Base-by-base conservation (phyloP, 352 stramenopile species). In the Phytophthora citrophthora region DNA sequence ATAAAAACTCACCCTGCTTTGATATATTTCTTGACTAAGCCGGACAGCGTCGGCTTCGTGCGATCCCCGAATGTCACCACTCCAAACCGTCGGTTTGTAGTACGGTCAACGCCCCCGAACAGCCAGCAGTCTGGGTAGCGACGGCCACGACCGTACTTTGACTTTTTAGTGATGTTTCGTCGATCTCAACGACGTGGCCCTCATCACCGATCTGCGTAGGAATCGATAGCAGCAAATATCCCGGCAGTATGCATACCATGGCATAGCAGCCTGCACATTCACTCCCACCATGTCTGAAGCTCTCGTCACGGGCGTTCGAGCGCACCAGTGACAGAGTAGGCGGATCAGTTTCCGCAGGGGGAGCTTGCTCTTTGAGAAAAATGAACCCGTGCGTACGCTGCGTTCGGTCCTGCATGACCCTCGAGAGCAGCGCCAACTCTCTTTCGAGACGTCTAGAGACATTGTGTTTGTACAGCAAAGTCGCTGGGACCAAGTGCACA, bases 91-190 rank as follows among this genome's bases (percentile, higher is more conserved):
- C 43, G 23, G 24, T 32, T 49, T 0, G 4, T 49, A 15, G 23
- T 34, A 26, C 13, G 10, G 9, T 40, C 34, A 12, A 15, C 5
- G 5, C 4, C 34, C 13, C 43, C 20, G 24, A 49, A 49, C 1
- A 23, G 24, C 23, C 43, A 34, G 20, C 12, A 34, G 43, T 49
- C 43, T 7, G 43, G 43, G 4, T 34, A 34, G 3, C 24, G 43
- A n/a, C 23, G 20, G 6, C 20, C 43, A 16, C 43, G 24, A 5
- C 32, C 32, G 24, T 49, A 49, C 13, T 49, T 32, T 0, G 24
- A 24, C 10, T 49, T 49, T 11, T 49, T 32, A 34, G 43, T 4
- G 43, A 49, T 12, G 43, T 49, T 4, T 50, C 43, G 12, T 50
- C 43, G 15, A 36, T 36, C 18, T 34, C 24, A 3, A 50, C 43